Evolutionary conservation across 2,329 filamentous ascomycete genomes (phyloP).

Genomic region (Aaosphaeria pasadenensis): DNA sequence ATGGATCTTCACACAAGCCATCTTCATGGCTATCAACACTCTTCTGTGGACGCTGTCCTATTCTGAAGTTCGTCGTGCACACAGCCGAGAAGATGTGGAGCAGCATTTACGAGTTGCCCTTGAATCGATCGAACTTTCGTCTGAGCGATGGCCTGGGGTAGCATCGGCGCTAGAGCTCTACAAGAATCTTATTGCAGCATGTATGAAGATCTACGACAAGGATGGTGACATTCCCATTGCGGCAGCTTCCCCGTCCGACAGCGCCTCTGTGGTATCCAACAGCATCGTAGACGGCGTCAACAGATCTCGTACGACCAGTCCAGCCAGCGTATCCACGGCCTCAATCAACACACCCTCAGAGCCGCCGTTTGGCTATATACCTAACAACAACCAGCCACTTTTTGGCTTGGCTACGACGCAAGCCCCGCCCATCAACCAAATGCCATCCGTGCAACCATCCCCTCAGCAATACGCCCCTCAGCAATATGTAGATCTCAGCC

Average conservation of each 20-base stretch:
- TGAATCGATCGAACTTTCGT: slow-evolving; percentile 74
- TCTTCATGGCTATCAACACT: slow-evolving; percentile 91
- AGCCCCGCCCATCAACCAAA: slow-evolving; percentile 17
- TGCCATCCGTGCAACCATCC: slow-evolving; percentile 20
- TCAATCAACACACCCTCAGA: slow-evolving; percentile 38
- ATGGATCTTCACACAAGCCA: slow-evolving; percentile 85
- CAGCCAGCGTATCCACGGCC: slow-evolving; percentile 37
- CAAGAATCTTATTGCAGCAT: slow-evolving; percentile 78
- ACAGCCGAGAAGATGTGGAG: slow-evolving; percentile 73
- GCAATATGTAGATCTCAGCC: slow-evolving; percentile 25
- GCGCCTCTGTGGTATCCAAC: slow-evolving; percentile 36
- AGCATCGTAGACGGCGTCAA: slow-evolving; percentile 41
- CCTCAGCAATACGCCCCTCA: slow-evolving; percentile 21
- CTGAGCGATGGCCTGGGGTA: slow-evolving; percentile 89
- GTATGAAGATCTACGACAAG: slow-evolving; percentile 80
- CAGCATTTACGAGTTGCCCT: slow-evolving; percentile 70
- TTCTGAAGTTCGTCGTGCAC: slow-evolving; percentile 70
- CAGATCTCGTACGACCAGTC: slow-evolving; percentile 46
- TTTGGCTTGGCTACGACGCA: slow-evolving; percentile 25
- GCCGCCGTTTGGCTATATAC: slow-evolving; percentile 37
- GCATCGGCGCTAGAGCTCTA: slow-evolving; percentile 82
- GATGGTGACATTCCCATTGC: slow-evolving; percentile 50
- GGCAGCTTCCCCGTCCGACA: slow-evolving; percentile 47
- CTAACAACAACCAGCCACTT: slow-evolving; percentile 26
- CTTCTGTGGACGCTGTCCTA: slow-evolving; percentile 91